Base-by-base conservation (phyloP, 2,329 filamentous ascomycete genomes). In the Cadophora sp. region DNA sequence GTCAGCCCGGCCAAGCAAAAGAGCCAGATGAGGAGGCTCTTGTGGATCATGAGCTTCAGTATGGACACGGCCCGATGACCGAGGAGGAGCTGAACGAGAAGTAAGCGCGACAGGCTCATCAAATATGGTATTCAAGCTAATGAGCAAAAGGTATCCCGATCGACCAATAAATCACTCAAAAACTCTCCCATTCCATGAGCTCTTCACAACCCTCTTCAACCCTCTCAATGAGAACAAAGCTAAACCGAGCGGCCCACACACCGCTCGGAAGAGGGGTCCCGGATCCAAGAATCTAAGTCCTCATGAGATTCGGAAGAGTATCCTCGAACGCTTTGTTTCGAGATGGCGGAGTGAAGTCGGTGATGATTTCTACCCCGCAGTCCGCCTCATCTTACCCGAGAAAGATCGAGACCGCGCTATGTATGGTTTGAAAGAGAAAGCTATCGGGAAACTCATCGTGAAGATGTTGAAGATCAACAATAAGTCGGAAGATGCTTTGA, bases 351-450 rank as follows among this genome's bases (percentile, higher is more conserved):
- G 88, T 65, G 90, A 97, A 68, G 94, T 97, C 24, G 96, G 96
- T 30, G 83, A 93, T 73, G 96, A 99, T 78, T 92, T 99, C 74
- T 98, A 96, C 76, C 96, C 96, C 0, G 95, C 93, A 1, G 86
- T 99, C 78, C 89, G 96, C 22, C 85, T 99, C 56, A 97, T 98
- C 66, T 84, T 97, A 3, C 94, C 95, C 0, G 93, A 96, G 74
- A 96, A 97, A 76, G 96, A 99, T 76, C 88, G 94, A 47, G 94
- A 98, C 75, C 88, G 96, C 58, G 91, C 91, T 20, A 94, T 97
- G 83, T 99, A 98, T 75, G 93, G 95, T 0, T 83, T 99, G 48
- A 98, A 98, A 77, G 96, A 99, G 81, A 94, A 91, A 77, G 87
- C 90, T 5, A 94, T 99, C 67, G 95, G 91, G 11, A 97, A 94